phyloP scores from a whole-genome alignment of 306 rosid genomes.

The Alnus rubra region DNA sequence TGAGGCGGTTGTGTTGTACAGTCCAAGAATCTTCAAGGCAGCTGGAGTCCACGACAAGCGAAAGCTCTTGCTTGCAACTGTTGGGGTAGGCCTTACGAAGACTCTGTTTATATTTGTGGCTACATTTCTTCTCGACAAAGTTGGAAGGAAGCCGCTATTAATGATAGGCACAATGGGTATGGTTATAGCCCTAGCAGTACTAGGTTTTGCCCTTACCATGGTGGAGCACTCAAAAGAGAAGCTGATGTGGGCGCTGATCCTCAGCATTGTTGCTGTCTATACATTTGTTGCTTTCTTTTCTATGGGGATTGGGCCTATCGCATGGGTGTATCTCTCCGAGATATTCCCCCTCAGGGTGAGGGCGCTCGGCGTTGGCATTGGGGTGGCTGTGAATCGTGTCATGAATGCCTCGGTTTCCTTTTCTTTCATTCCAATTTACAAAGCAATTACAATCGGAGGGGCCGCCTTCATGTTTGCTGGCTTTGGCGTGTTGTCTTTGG shows the following conservation, averaged over 20 bases:
- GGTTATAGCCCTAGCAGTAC: constrained; percentile 31
- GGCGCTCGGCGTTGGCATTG: constrained; percentile 67
- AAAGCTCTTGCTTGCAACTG: constrained; percentile 62
- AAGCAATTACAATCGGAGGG: constrained; percentile 80
- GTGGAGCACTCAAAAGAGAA: constrained; percentile 34
- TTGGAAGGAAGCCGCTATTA: constrained; percentile 60
- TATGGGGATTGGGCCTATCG: constrained; percentile 72
- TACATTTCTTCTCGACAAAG: constrained; percentile 51
- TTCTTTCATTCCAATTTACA: constrained; percentile 60
- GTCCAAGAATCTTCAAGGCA: constrained; percentile 77
- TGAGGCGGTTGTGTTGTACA: constrained; percentile 71
- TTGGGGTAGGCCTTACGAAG: constrained; percentile 72
- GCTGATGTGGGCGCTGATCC: constrained; percentile 52
- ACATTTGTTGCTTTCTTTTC: constrained; percentile 59
- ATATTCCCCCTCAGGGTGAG: constrained; percentile 73
- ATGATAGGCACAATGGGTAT: constrained; percentile 58
- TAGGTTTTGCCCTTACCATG: constrained; percentile 67
- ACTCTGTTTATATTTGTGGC: constrained; percentile 45
- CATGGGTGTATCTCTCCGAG: constrained; percentile 84
- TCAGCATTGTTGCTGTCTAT: constrained; percentile 57
- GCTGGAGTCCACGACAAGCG: constrained; percentile 63
- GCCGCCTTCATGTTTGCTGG: constrained; percentile 72
- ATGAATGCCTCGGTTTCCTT: constrained; percentile 66
- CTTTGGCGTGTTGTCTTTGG: constrained; percentile 55
- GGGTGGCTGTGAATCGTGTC: constrained; percentile 73